Conservation (phyloP, 2,329 filamentous ascomycete genomes). For the Botrytis galanthina region DNA sequence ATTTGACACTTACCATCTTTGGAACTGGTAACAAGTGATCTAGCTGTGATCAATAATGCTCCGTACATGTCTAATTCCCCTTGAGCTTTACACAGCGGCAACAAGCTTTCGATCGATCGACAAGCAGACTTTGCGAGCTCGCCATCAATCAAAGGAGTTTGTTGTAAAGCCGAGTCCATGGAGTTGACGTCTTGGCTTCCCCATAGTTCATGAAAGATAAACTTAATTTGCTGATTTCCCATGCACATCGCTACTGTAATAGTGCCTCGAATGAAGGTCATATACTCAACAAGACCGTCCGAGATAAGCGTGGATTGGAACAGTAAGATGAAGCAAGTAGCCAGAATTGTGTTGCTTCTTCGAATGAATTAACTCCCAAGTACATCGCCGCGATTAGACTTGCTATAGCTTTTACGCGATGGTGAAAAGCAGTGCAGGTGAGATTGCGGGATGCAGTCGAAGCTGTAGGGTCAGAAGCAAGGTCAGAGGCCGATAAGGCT, state of each 20-base stretch:
- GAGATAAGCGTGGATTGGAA: neutral
- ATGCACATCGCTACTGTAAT: neutral
- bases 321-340: constrained; percentile 7
- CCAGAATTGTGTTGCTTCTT: neutral
- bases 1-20: too few species aligned
- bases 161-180: too few species aligned
- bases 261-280: neutral
- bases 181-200: too few species aligned
- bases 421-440: neutral
- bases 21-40: too few species aligned
- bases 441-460: neutral
- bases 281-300: neutral
- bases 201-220: too few species aligned
- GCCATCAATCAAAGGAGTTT: too few species aligned
- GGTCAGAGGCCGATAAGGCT: neutral
- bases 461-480: neutral
- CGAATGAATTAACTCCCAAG: neutral
- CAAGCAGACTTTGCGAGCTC: too few species aligned
- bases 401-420: neutral
- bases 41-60: too few species aligned
- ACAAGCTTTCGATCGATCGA: too few species aligned
- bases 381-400: neutral
- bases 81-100: too few species aligned
- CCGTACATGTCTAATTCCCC: too few species aligned
- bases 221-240: neutral